phyloP scores from a whole-genome alignment of 805 yeast species.

The Kockiozyma suomiensis region DNA sequence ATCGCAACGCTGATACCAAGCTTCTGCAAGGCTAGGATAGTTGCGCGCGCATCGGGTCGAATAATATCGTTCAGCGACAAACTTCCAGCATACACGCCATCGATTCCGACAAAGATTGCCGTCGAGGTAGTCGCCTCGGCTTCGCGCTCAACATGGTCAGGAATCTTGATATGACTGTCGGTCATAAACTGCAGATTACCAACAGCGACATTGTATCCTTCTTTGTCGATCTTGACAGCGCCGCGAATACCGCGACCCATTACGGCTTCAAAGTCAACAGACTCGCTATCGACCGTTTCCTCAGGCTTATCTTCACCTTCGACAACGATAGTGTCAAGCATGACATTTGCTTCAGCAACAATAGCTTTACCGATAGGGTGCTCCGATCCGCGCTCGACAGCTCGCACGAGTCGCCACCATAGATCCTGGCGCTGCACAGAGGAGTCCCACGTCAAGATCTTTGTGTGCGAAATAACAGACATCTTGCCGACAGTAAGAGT shows the following conservation, averaged over 20 bases:
- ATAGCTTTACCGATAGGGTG: conserved; percentile 88
- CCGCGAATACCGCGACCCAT: conserved; percentile 45
- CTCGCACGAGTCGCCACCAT: conserved; percentile 59
- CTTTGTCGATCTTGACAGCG: conserved; percentile 28
- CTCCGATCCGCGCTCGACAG: conserved; percentile 71
- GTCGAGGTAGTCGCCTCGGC: conserved; percentile 47
- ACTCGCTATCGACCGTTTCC: conserved; percentile 8
- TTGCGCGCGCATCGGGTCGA: conserved; percentile 64
- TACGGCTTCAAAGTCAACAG: conserved; percentile 36
- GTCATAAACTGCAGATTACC: conserved; percentile 57
- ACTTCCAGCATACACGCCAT: conserved; percentile 62
- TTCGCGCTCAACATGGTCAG: conserved; percentile 32
- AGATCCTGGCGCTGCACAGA: conserved; percentile 27
- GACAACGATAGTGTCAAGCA: background rate
- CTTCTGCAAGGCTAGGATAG: conserved; percentile 56
- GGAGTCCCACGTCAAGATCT: conserved; percentile 18
- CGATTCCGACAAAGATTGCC: conserved; percentile 58
- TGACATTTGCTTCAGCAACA: conserved; percentile 43
- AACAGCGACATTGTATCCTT: conserved; percentile 47
- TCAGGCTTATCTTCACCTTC: conserved; percentile 1
- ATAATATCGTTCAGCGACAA: conserved; percentile 68
- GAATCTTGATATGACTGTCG: conserved; percentile 29
- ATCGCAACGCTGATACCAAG: conserved; percentile 69
- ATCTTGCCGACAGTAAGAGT: conserved; percentile 87
- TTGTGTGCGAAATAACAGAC: conserved; percentile 46